Conservation (phyloP, 441 rosid species). For the Arabidopsis hybrid region DNA sequence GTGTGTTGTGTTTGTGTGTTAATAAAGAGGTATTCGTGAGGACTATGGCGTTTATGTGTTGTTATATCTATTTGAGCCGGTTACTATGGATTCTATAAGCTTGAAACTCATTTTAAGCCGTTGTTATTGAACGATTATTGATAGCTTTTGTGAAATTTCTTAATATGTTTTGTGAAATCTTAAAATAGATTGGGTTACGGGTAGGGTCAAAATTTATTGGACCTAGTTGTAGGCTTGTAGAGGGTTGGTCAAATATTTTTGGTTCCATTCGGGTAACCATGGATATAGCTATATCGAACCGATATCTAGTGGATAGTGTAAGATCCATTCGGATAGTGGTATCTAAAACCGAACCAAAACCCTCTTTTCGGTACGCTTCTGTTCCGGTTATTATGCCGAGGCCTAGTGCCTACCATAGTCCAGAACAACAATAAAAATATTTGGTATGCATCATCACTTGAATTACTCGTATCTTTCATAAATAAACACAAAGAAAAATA, state of each 20-base stretch:
- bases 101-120: conserved; percentile 14
- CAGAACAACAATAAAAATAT: too few species aligned
- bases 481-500: neutral
- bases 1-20: conserved; percentile 18
- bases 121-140: neutral
- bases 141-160: neutral
- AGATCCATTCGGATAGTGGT: too few species aligned
- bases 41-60: conserved; percentile 22
- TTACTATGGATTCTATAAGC: conserved; percentile 20
- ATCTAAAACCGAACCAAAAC: too few species aligned
- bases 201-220: too few species aligned
- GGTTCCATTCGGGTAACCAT: too few species aligned
- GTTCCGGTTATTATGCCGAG: too few species aligned
- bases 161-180: neutral
- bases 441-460: neutral
- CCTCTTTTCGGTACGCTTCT: too few species aligned
- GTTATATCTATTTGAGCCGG: conserved; percentile 18
- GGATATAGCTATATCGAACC: too few species aligned
- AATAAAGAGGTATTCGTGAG: conserved; percentile 8
- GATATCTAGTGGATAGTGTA: too few species aligned
- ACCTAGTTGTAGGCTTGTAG: too few species aligned
- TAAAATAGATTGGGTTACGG: too few species aligned
- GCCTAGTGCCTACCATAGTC: neutral
- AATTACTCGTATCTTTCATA: neutral
- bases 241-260: too few species aligned